Conservation (phyloP, 176 grass and related monocot species). For the Aegilops umbellulata region DNA sequence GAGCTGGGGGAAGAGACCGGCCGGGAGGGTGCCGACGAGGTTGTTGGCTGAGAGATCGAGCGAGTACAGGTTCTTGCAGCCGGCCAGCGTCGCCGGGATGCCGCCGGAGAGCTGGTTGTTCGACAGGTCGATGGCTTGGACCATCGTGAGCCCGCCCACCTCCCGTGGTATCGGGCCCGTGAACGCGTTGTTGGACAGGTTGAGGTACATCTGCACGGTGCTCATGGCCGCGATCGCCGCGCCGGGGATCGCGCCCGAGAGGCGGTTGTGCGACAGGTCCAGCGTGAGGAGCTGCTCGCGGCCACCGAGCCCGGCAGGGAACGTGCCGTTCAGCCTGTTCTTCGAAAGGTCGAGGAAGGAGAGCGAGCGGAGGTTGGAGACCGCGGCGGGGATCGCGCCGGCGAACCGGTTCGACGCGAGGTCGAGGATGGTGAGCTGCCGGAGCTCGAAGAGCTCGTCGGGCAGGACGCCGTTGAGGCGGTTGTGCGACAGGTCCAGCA, state of each 20-base stretch:
- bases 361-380: constrained; percentile 54
- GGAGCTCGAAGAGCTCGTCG: constrained; percentile 40
- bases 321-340: constrained; percentile 61
- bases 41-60: constrained; percentile 71
- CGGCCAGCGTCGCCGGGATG: constrained; percentile 56
- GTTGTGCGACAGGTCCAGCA: constrained; percentile 46
- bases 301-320: constrained; percentile 48
- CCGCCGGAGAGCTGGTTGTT: constrained; percentile 70
- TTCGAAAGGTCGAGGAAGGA: constrained; percentile 59
- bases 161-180: constrained; percentile 50
- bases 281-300: constrained; percentile 51
- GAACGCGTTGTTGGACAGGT: constrained; percentile 65
- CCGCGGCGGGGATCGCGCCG: constrained; percentile 50
- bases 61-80: constrained; percentile 70
- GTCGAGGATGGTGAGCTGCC: constrained; percentile 35
- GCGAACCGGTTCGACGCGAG: constrained; percentile 55
- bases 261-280: constrained; percentile 72
- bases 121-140: constrained; percentile 72
- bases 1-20: constrained; percentile 55
- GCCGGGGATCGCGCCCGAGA: constrained; percentile 55
- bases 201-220: constrained; percentile 59
- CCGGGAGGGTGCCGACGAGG: constrained; percentile 47
- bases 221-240: constrained; percentile 45
- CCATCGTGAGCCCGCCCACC: constrained; percentile 68
- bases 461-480: constrained; percentile 44